Base-by-base conservation (phyloP, 805 yeast genomes). In the Clavispora phyllophila region DNA sequence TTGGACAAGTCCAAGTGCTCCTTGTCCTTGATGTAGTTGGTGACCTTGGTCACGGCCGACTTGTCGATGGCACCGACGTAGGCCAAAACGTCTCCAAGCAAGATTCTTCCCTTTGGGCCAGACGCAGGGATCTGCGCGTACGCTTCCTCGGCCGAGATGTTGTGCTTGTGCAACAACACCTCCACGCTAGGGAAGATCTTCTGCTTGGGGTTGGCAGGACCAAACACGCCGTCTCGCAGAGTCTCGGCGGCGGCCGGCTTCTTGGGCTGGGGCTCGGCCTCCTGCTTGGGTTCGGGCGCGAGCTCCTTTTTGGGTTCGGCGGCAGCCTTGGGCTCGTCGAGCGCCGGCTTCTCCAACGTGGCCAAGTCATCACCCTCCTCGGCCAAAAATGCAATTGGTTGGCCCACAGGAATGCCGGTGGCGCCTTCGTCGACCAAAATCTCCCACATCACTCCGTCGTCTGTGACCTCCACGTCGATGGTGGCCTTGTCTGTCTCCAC, bases 31-130 rank as follows among this genome's bases (percentile, higher is more conserved):
- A 90, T 63, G 56, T 69, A 82, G 24, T 76, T 65, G 5, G 85
- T 70, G 44, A 90, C 72, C 17, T 66, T 60, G 15, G 63, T 54
- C 19, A 81, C 79, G 6, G 82, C 65, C 8, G 76, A 80, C 29
- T 68, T 54, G 9, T 87, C 64, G 41, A 90, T 84, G 47, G 76
- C 64, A 23, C 98, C 97, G 40, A 90, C 57, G 58, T 78, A 81
- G 0, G 95, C 93, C 50, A 90, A 72, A 1, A 90, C 91, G 62
- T 91, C 99, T 49, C 98, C 98, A 66, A 85, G 87, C 49, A 91
- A 72, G 32, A 91, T 61, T 56, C 96, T 76, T 9, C 98, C 98
- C 43, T 81, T 75, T 23, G 95, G 95, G 17, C 98, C 99, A 1
- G 95, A 74, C 7, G 96, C 95, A 32, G 77, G 69, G 54, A 91